These are phyloP conservation scores for Blastosporella zonata DNA, from an alignment of 1,284 basidiomycete genomes.

Conservation along the genomic window DNA sequence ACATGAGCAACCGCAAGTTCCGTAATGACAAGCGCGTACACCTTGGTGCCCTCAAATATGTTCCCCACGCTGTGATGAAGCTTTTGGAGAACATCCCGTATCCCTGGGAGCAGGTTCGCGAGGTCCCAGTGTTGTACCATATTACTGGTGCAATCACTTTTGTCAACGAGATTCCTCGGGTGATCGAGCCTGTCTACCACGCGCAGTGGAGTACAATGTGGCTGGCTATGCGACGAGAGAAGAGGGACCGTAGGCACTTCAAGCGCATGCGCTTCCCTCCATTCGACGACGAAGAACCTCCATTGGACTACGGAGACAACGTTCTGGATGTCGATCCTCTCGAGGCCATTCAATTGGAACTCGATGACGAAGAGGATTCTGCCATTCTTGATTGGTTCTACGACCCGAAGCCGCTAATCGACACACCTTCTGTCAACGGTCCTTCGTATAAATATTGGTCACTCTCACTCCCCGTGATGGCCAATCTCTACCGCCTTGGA, in stretches of 20 bases:
- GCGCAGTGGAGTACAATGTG: constrained; percentile 99
- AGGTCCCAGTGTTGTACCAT: constrained; percentile 95
- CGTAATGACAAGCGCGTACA: constrained; percentile 99
- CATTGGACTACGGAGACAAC: constrained; percentile 98
- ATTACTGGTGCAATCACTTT: constrained; percentile 99
- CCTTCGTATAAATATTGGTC: constrained; percentile 94
- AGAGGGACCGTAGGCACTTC: constrained; percentile 98
- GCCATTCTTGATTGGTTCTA: constrained; percentile 99
- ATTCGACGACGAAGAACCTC: constrained; percentile 99
- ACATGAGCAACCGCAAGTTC: constrained; percentile 97
- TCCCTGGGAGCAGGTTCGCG: constrained; percentile 99
- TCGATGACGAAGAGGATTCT: constrained; percentile 91
- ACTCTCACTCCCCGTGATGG: constrained; percentile 91
- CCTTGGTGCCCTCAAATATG: constrained; percentile 96
- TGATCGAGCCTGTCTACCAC: constrained; percentile 97
- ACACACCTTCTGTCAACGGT: constrained; percentile 88
- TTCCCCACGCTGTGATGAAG: constrained; percentile 99
- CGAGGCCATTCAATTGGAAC: constrained; percentile 96
- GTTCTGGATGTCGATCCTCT: constrained; percentile 97
- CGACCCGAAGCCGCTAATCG: constrained; percentile 91
- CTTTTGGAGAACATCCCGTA: constrained; percentile 98
- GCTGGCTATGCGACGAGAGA: constrained; percentile 99
- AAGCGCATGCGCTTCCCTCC: constrained; percentile 99
- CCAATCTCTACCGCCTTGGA: constrained; percentile 94
- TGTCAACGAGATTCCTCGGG: constrained; percentile 96